phyloP scores from a whole-genome alignment of 139 green algal species.

The Micractinium conductrix region DNA sequence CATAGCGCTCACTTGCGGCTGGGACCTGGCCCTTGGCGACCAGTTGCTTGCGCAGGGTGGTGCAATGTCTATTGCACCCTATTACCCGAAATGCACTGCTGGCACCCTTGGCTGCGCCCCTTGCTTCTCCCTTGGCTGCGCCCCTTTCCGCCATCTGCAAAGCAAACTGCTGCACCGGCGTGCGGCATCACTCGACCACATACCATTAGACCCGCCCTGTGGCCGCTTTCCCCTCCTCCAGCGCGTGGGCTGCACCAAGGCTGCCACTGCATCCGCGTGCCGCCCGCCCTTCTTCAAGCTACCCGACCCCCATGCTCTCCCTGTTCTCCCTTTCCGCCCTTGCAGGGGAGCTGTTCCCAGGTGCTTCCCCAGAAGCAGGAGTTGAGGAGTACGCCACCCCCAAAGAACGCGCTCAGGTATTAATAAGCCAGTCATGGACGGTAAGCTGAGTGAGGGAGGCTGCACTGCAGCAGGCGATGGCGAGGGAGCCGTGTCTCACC shows the following conservation, averaged over 20 bases:
- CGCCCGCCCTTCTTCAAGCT: too few relatives aligned
- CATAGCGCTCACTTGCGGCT: too few relatives aligned
- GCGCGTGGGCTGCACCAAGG: not conserved
- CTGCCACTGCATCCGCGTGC: not conserved
- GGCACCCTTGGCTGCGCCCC: too few relatives aligned
- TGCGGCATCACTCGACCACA: not conserved
- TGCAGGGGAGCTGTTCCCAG: constrained; percentile 1
- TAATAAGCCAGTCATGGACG: not conserved
- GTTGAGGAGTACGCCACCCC: not conserved
- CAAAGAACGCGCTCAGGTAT: not conserved
- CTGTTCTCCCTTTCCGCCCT: not conserved
- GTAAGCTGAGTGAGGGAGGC: too few relatives aligned
- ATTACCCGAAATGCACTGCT: too few relatives aligned
- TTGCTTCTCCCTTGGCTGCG: too few relatives aligned
- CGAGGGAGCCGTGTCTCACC: not conserved
- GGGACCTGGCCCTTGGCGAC: not conserved
- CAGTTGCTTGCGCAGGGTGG: not conserved
- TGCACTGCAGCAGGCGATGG: too few relatives aligned
- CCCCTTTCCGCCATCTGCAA: too few relatives aligned
- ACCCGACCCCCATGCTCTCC: too few relatives aligned
- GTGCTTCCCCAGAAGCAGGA: not conserved
- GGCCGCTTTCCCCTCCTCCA: not conserved
- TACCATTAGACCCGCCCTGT: not conserved
- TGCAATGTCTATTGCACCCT: too few relatives aligned
- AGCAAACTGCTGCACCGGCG: too few relatives aligned